A percentile compares a stretch with the other conserved stretches of the same genome.
Conservation (phyloP, 495 filamentous ascomycete species). For the Aspergillus mulundensis region DNA sequence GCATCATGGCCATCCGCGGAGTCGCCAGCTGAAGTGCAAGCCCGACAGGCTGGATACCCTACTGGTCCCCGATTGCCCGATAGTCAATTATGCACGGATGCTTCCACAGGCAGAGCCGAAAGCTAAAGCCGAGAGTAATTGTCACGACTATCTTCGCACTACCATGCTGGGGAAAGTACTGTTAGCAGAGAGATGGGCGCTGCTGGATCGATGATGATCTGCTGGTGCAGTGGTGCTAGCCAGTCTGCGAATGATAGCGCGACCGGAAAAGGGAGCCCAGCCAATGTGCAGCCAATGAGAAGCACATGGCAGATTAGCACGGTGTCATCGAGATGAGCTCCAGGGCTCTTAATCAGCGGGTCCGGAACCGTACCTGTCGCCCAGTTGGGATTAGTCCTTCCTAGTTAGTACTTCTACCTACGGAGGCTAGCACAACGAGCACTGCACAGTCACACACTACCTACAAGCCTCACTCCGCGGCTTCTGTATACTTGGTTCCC, state of each 20-base stretch:
- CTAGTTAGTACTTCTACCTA: too few species aligned
- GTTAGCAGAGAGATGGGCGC: too few species aligned
- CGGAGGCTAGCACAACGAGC: too few species aligned
- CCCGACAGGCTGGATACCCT: too few species aligned
- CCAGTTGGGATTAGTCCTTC: too few species aligned
- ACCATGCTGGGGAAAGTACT: background rate
- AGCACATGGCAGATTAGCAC: background rate
- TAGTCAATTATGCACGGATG: background rate
- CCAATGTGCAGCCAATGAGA: constrained; percentile 9
- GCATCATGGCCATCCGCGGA: too few species aligned
- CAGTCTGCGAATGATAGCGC: background rate
- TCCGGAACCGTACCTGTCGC: background rate
- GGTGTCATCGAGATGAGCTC: background rate
- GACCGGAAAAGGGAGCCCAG: constrained; percentile 19
- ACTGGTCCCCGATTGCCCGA: background rate
- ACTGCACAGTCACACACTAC: too few species aligned
- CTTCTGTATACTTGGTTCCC: background rate
- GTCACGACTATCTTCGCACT: background rate
- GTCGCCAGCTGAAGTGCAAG: too few species aligned
- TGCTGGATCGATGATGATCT: background rate
- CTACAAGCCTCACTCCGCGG: too few species aligned
- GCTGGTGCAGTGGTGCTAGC: background rate
- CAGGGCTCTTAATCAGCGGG: too few species aligned
- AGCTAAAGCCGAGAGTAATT: background rate
- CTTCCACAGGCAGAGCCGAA: background rate